Evolutionary conservation across 1,284 basidiomycete species (phyloP), one percentile per base, ranked within the genome.

Genomic region (Inonotus obliquus): DNA sequence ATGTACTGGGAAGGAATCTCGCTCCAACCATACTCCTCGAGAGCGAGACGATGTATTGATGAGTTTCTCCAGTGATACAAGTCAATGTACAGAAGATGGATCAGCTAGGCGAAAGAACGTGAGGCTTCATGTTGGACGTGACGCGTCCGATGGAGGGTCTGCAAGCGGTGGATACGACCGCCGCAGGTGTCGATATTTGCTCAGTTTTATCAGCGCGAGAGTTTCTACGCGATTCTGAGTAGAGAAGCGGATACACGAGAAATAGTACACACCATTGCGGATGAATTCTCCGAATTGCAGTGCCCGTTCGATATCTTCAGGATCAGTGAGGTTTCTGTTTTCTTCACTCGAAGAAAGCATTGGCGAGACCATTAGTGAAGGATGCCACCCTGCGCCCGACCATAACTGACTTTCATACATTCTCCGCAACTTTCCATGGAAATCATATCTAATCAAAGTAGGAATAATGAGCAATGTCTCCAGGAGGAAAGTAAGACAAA

Each of bases 111-210:
- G n/a, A n/a, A n/a, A n/a, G n/a, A n/a, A n/a, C n/a, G n/a, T n/a
- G 10, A 27, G 23, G 29, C n/a, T 6, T 54, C 51, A 60, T 23
- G 52, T 47, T 17, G 59, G 41, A 9, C 39, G 38, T 44, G 53
- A 3, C 23, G 38, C 48, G 25, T 60, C 54, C 32, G 51, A 14
- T 23, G 53, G 25, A 21, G 51, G 41, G 23, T 38, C 29, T 17
- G 52, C 61, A 10, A 45, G 23, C 2, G 61, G 55, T 14, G 49
- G 39, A 70, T 95, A 95, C 76, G 85, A 83, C 56, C 89, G 79
- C 69, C 86, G 87, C 62, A 96, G 76, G 73, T 93, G 85, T 49
- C 93, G 83, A 69, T 94, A 96, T 73, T 96, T 96, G 68, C 89
- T 84, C 55, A 96, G 76, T 4, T 90, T 88, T 70, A 94, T 93